Conservation (phyloP, 805 yeast genomes). For the Komagataella mondaviorum region DNA sequence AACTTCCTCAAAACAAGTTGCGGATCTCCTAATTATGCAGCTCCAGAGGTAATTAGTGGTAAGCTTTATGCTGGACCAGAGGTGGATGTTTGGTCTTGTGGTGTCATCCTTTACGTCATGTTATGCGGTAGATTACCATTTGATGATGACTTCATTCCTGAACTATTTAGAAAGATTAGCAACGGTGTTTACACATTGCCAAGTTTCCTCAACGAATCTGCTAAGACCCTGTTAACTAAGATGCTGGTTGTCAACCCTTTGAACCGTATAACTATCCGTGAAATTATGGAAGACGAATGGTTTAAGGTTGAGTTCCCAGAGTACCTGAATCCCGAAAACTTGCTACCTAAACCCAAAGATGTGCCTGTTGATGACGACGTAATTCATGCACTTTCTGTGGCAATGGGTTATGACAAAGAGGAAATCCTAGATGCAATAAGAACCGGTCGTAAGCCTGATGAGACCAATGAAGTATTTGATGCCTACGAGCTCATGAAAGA, state of each 20-base stretch:
- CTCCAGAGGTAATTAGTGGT: conserved; percentile 93
- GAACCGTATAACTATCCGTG: conserved; percentile 85
- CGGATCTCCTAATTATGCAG: conserved; percentile 96
- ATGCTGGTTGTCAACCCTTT: conserved; percentile 94
- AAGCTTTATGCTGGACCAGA: conserved; percentile 96
- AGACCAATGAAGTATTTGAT: conserved; percentile 69
- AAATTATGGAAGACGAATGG: conserved; percentile 92
- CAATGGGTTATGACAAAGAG: conserved; percentile 83
- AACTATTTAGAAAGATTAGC: conserved; percentile 80
- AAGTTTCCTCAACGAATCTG: conserved; percentile 73
- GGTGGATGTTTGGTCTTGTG: conserved; percentile 97
- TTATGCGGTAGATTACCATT: conserved; percentile 90
- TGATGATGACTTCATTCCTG: conserved; percentile 94
- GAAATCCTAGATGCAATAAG: conserved; percentile 62
- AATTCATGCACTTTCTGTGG: conserved; percentile 56
- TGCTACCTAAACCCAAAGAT: conserved; percentile 40
- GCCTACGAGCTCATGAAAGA: conserved; percentile 78
- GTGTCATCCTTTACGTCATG: conserved; percentile 92
- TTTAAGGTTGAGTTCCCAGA: conserved; percentile 71
- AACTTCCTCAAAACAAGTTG: conserved; percentile 89
- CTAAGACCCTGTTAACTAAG: conserved; percentile 66
- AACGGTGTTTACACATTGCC: conserved; percentile 91
- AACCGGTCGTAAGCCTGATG: conserved; percentile 21
- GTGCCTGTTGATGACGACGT: conserved; percentile 59
- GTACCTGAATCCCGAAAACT: conserved; percentile 60